phyloP scores from a whole-genome alignment of 2,329 filamentous ascomycete species.

The Trichoderma semiorbis region DNA sequence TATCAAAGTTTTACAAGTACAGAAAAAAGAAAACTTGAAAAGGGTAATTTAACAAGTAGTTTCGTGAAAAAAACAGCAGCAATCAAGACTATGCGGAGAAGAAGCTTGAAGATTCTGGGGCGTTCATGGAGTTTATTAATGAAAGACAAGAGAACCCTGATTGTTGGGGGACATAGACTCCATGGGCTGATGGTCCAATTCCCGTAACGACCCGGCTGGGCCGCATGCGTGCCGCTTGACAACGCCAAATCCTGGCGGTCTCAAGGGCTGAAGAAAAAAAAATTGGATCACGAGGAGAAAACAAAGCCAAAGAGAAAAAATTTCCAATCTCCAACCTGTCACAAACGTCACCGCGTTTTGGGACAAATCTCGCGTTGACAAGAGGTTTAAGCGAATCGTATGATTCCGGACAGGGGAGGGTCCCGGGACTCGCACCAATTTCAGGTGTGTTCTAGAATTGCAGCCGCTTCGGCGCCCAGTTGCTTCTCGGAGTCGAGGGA shows the following conservation, averaged over 20 bases:
- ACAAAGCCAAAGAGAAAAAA: not conserved
- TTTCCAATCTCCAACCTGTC: not conserved
- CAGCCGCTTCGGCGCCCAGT: not conserved
- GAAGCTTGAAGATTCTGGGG: not conserved
- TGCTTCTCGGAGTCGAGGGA: not conserved
- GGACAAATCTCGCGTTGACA: not conserved
- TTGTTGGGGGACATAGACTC: not conserved
- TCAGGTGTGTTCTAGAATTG: not conserved
- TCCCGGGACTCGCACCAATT: not conserved
- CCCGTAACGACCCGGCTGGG: not conserved
- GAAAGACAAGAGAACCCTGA: not conserved
- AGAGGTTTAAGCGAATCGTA: conserved; percentile 11
- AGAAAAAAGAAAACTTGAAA: not conserved
- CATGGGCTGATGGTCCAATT: not conserved
- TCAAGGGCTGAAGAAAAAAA: not conserved
- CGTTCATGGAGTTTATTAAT: not conserved
- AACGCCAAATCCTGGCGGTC: not conserved
- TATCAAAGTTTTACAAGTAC: not conserved
- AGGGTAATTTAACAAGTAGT: not conserved
- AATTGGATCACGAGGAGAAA: not conserved
- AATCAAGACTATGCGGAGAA: conserved; percentile 5
- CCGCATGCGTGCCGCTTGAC: conserved; percentile 10
- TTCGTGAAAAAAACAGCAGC: not conserved
- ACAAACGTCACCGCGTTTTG: conserved; percentile 3
- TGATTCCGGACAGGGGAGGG: conserved; percentile 5